phyloP scores from a whole-genome alignment of 2,329 filamentous ascomycete species.

The Fusarium newnesense region DNA sequence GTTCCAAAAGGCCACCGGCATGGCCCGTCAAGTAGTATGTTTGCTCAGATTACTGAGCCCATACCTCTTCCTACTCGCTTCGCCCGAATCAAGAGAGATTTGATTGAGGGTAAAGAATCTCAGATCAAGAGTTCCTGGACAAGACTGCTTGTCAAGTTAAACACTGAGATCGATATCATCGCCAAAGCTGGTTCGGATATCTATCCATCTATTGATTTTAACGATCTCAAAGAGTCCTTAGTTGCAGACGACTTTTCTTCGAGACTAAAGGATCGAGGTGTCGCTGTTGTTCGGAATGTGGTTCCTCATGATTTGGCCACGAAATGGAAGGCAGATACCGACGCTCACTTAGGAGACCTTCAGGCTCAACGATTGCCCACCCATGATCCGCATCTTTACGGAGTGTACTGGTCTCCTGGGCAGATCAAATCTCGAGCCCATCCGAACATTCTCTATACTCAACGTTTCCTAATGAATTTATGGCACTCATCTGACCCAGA shows the following conservation, averaged over 20 bases:
- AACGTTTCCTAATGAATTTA: conserved; percentile 59
- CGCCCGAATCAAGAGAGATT: conserved; percentile 52
- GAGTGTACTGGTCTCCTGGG: conserved; percentile 54
- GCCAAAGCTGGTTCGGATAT: conserved; percentile 44
- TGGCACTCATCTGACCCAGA: conserved; percentile 50
- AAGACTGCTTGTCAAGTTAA: conserved; percentile 51
- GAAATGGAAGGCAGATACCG: conserved; percentile 62
- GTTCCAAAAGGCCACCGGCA: conserved; percentile 28
- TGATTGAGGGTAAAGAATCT: conserved; percentile 52
- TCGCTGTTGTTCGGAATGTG: conserved; percentile 48
- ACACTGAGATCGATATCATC: conserved; percentile 52
- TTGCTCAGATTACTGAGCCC: conserved; percentile 42
- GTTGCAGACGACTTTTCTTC: conserved; percentile 42
- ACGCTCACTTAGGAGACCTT: conserved; percentile 64
- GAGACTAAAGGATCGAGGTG: conserved; percentile 45
- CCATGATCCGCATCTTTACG: conserved; percentile 48
- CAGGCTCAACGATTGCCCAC: conserved; percentile 46
- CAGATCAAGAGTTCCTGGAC: conserved; percentile 53
- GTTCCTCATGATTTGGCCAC: conserved; percentile 42
- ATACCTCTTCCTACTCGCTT: conserved; percentile 54
- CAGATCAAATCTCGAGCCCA: conserved; percentile 54
- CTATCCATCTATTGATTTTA: conserved; percentile 56
- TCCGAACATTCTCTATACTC: conserved; percentile 51
- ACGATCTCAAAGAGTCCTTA: conserved; percentile 48
- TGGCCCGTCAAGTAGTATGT: conserved; percentile 43